These are phyloP conservation scores for Cymbidium sinense DNA, from an alignment of 106 monocot species.

Conservation along the genomic window DNA sequence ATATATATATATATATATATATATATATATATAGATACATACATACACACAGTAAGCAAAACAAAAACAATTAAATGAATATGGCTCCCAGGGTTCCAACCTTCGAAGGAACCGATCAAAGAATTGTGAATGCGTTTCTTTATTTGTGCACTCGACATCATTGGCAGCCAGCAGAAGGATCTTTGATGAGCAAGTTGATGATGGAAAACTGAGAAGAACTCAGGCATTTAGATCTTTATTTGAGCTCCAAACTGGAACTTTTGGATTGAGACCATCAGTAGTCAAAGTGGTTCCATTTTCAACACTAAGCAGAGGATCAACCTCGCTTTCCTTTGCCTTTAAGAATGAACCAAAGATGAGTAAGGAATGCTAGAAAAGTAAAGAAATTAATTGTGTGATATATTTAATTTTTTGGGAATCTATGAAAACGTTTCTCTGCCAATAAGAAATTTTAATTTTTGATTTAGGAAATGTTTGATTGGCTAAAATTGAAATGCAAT, in stretches of 20 bases:
- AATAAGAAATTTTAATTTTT: no score
- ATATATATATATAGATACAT: no score
- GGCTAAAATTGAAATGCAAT: no score
- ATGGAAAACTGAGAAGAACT: neutral
- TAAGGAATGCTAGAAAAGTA: neutral
- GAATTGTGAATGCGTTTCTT: neutral
- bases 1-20: no score
- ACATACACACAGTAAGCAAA: neutral
- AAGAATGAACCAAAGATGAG: neutral
- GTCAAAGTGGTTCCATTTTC: conserved; percentile 27
- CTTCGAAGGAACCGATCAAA: neutral
- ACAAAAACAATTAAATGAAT: neutral
- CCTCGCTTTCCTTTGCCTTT: conserved; percentile 38
- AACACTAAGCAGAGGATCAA: conserved; percentile 26
- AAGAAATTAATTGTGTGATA: neutral
- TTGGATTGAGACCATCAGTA: conserved; percentile 9
- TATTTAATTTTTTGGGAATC: no score
- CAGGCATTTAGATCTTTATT: conserved; percentile 49
- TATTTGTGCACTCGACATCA: no score
- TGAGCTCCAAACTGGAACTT: conserved; percentile 29
- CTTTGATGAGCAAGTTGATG: no score
- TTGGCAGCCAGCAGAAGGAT: no score
- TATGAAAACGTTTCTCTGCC: no score
- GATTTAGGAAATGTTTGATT: no score
- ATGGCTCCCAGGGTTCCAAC: neutral